Conservation (phyloP, 2,329 filamentous ascomycete genomes). For the Aureobasidium leucospermi region DNA sequence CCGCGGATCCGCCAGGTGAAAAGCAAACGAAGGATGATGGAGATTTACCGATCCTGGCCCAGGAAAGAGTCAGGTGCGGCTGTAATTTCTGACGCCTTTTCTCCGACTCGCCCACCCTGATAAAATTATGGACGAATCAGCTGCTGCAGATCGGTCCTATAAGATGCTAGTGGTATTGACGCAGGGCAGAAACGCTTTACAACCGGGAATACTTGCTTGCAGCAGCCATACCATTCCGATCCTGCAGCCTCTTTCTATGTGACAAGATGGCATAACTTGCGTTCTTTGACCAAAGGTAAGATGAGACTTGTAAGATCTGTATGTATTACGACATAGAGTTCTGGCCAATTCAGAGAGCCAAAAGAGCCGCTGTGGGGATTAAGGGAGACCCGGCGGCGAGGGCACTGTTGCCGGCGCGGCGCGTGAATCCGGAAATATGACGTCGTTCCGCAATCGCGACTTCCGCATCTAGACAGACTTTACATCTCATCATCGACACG, state of each 20-base stretch:
- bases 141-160: neutral
- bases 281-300: no score
- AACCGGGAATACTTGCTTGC: no score
- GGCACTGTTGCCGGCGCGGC: neutral
- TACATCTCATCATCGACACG: neutral
- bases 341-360: neutral
- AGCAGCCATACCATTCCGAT: no score
- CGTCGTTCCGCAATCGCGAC: neutral
- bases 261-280: no score
- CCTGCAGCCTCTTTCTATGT: no score
- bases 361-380: slow-evolving; percentile 1
- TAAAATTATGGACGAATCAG: neutral
- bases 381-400: neutral
- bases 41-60: neutral
- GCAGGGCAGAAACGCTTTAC: neutral
- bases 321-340: neutral
- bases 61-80: neutral
- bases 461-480: neutral
- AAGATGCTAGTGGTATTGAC: slow-evolving; percentile 1
- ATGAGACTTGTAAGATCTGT: neutral
- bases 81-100: neutral
- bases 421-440: neutral
- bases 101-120: neutral
- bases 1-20: neutral
- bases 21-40: neutral